Evolutionary conservation across 208 protist species (phyloP).

Genomic region (Crithidia thermophila): DNA sequence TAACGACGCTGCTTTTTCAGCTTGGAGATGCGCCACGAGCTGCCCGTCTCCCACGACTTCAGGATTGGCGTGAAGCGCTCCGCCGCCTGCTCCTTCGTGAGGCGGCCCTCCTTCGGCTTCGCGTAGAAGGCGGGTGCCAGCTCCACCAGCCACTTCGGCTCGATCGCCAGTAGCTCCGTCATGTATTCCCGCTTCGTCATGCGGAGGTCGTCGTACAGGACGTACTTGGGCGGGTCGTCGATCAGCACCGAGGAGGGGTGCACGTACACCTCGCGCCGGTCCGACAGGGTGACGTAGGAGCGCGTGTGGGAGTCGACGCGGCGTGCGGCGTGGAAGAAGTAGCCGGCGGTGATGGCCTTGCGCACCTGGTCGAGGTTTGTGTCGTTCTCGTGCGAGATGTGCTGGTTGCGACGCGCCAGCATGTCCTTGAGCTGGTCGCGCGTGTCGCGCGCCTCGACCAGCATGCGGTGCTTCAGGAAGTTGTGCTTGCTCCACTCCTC

Average conservation of each 20-base stretch:
- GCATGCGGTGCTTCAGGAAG: constrained; percentile 97
- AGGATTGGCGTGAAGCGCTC: constrained; percentile 87
- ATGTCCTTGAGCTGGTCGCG: constrained; percentile 96
- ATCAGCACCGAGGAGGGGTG: constrained; percentile 87
- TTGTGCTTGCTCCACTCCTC: constrained; percentile 98
- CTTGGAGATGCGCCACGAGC: constrained; percentile 88
- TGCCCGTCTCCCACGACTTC: constrained; percentile 88
- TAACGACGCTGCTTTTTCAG: constrained; percentile 61
- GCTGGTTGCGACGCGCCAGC: constrained; percentile 95
- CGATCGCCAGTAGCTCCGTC: constrained; percentile 92
- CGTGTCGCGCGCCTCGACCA: constrained; percentile 96
- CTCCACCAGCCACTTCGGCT: constrained; percentile 95
- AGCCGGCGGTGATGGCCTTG: constrained; percentile 96
- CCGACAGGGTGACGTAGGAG: constrained; percentile 84
- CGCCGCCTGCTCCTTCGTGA: constrained; percentile 81
- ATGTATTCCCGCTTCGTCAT: constrained; percentile 99
- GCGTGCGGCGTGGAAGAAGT: constrained; percentile 98
- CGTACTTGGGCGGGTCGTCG: constrained; percentile 93
- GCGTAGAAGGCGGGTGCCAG: constrained; percentile 95
- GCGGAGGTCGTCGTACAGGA: constrained; percentile 98
- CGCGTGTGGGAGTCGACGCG: constrained; percentile 81
- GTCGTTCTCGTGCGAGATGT: constrained; percentile 93
- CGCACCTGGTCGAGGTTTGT: constrained; percentile 91
- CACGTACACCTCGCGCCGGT: constrained; percentile 89
- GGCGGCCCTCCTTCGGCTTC: constrained; percentile 58